These are phyloP conservation scores for Viola pubescens DNA, from an alignment of 441 rosid genomes.

Conservation along the genomic window DNA sequence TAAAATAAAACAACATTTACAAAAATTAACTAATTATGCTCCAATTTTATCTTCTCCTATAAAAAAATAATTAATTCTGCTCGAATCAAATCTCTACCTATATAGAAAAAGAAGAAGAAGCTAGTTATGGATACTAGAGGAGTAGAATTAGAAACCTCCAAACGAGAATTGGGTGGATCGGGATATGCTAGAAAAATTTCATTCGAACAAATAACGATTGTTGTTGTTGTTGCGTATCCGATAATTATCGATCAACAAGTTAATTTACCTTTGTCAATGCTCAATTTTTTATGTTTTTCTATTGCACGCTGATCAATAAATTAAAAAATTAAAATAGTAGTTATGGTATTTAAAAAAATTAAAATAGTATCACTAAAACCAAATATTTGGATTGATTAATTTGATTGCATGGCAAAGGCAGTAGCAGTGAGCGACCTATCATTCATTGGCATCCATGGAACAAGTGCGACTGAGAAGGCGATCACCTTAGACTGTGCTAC, in stretches of 20 bases:
- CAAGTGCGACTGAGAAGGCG: slow-evolving; percentile 21
- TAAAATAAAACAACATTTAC: too few relatives aligned
- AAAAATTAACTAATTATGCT: too few relatives aligned
- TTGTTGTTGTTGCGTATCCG: slow-evolving; percentile 17
- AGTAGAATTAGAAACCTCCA: too few relatives aligned
- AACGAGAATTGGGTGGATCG: slow-evolving; percentile 7
- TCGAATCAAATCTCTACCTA: too few relatives aligned
- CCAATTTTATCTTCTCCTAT: too few relatives aligned
- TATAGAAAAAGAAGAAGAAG: too few relatives aligned
- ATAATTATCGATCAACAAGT: slow-evolving; percentile 28
- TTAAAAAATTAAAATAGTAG: too few relatives aligned
- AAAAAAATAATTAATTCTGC: too few relatives aligned
- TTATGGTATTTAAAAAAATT: too few relatives aligned
- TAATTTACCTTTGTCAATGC: too few relatives aligned
- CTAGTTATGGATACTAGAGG: too few relatives aligned
- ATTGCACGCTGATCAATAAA: not conserved
- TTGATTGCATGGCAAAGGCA: slow-evolving; percentile 2
- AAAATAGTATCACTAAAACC: not conserved
- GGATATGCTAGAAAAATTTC: slow-evolving; percentile 25
- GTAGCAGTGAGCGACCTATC: slow-evolving; percentile 26
- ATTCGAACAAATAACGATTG: slow-evolving; percentile 24
- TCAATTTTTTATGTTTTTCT: not conserved
- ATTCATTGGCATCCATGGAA: slow-evolving; percentile 23
- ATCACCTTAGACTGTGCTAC: slow-evolving; percentile 26
- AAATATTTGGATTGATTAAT: not conserved